phyloP scores from a whole-genome alignment of 2,329 filamentous ascomycete species.

The Epichloe aotearoae region DNA sequence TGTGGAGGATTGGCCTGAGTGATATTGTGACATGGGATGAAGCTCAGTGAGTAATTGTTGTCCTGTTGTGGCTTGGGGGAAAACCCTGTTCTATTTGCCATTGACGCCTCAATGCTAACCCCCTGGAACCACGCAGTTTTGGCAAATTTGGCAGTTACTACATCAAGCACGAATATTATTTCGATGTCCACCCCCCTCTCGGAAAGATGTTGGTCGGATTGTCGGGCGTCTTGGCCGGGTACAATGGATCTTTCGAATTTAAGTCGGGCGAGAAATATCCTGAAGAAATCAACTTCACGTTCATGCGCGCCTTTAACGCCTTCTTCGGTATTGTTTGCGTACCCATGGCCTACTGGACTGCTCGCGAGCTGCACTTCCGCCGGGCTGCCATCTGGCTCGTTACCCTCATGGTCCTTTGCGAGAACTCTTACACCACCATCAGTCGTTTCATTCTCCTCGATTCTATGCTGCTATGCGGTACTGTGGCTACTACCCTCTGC shows the following conservation, averaged over 20 bases:
- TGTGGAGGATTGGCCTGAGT: slow-evolving; percentile 58
- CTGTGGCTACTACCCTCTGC: slow-evolving; percentile 93
- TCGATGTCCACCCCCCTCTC: slow-evolving; percentile 83
- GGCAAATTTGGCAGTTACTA: slow-evolving; percentile 99
- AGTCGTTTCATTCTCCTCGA: slow-evolving; percentile 96
- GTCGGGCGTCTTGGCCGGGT: slow-evolving; percentile 89
- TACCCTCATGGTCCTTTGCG: slow-evolving; percentile 92
- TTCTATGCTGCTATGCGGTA: slow-evolving; percentile 59
- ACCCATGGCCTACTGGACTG: slow-evolving; percentile 89
- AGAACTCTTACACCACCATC: slow-evolving; percentile 99
- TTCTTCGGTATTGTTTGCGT: slow-evolving; percentile 87
- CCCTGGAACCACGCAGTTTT: slow-evolving; percentile 42
- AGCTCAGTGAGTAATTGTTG: slow-evolving; percentile 40
- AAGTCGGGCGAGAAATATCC: slow-evolving; percentile 97
- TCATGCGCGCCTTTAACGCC: slow-evolving; percentile 97
- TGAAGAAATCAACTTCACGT: slow-evolving; percentile 86
- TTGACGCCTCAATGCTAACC: slow-evolving; percentile 5
- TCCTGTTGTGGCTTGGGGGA: background rate
- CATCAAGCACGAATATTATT: slow-evolving; percentile 98
- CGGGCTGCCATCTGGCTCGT: slow-evolving; percentile 87
- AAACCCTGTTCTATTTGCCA: background rate
- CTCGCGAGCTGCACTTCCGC: slow-evolving; percentile 76
- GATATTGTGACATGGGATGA: slow-evolving; percentile 56
- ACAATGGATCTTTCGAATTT: slow-evolving; percentile 99
- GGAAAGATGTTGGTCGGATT: slow-evolving; percentile 98